Evolutionary conservation across 352 stramenopile species (phyloP), one percentile per base, ranked within the genome.

Genomic region (Lagenidium giganteum): DNA sequence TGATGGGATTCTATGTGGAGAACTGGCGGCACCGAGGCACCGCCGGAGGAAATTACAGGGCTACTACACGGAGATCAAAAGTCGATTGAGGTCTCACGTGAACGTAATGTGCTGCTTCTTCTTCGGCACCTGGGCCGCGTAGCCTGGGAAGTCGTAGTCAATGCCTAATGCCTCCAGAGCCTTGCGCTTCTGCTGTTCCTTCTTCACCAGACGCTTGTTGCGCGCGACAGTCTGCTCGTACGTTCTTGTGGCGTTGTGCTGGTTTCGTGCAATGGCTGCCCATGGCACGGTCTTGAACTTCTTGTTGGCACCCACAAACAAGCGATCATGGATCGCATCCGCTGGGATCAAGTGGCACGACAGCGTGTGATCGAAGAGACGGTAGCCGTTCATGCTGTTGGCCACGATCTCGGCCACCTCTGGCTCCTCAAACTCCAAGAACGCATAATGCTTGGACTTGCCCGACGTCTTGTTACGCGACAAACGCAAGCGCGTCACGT

Each of bases 381-480:
- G 82, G 76, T 99, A 98, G 51, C 89, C 77, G 55, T 96, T 84
- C 88, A 99, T 97, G 22, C 94, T 97, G 22, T 85, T 76, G 16
- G 95, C 93, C 17, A 98, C 96, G 52, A 98, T 91, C 44, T 70
- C 56, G 23, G 95, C 90, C 30, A 97, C 89, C 51, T 98, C 88
- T 0, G 73, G 42, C 60, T 97, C 87, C 26, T 85, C 81, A 54
- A 98, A 98, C 78, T 98, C 72, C 32, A 98, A 77, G 76, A 98
- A 99, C 21, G 87, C 95, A 67, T 98, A 98, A 47, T 97, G 93
- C 59, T 96, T 94, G 29, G 93, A 96, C 48, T 88, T 86, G 30
- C 94, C 95, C 33, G 92, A 96, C 65, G 95, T 95, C 63, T 96
- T 96, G 47, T 93, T 98, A 38, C 96, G 90, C 44, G 85, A 97